These are phyloP conservation scores for Nannizziopsis barbatae DNA, from an alignment of 2,329 filamentous ascomycete species.

Conservation along the genomic window DNA sequence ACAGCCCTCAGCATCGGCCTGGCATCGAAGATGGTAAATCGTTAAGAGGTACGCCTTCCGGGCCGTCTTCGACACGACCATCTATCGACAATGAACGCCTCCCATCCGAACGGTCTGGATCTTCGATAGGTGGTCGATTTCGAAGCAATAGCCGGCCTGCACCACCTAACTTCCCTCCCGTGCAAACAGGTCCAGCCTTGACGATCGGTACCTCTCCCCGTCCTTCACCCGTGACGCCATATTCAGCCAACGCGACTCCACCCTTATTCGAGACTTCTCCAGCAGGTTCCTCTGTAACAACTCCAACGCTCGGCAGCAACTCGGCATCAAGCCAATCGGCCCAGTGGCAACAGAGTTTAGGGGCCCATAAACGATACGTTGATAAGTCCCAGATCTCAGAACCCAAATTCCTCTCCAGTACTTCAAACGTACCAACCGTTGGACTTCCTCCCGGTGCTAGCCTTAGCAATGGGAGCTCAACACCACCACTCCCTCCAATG, in stretches of 20 bases:
- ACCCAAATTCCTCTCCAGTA: constrained; percentile 42
- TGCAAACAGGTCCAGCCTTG: constrained; percentile 19
- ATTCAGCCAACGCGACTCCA: constrained; percentile 44
- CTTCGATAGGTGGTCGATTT: constrained; percentile 30
- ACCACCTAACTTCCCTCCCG: constrained; percentile 20
- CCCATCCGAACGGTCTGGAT: constrained; percentile 21
- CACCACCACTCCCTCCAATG: constrained; percentile 48
- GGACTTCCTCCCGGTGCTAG: constrained; percentile 47
- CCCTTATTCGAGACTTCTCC: constrained; percentile 38
- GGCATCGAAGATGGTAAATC: constrained; percentile 21
- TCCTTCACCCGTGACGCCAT: constrained; percentile 38
- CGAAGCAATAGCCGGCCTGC: constrained; percentile 30
- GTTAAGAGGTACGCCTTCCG: constrained; percentile 20
- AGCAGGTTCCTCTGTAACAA: constrained; percentile 32
- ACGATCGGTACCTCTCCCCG: constrained; percentile 34
- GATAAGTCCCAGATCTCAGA: constrained; percentile 54
- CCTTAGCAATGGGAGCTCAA: constrained; percentile 42
- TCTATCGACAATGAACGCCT: constrained; percentile 27
- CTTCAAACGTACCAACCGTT: constrained; percentile 48
- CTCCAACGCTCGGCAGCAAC: constrained; percentile 15
- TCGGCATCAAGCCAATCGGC: constrained; percentile 14
- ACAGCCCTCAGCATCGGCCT: constrained; percentile 23
- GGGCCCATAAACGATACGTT: constrained; percentile 44
- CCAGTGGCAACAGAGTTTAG: constrained; percentile 20
- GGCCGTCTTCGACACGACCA: constrained; percentile 28